Percentiles rank a stretch among this genome's conserved stretches.
phyloP scores from a whole-genome alignment of 306 rosid species.

The Pterocarpus macrocarpus region DNA sequence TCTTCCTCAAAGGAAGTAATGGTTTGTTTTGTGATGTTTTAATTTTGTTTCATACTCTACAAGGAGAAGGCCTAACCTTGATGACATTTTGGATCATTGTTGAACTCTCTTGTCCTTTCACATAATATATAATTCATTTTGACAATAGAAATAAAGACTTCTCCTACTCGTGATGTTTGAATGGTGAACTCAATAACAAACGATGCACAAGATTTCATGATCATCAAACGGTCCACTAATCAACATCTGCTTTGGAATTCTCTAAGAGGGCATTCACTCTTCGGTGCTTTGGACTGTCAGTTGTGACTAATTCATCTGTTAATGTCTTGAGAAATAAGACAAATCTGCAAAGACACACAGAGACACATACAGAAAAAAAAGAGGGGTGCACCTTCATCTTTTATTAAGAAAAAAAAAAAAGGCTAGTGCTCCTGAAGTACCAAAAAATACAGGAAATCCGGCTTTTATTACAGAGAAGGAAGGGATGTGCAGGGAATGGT shows the following conservation, averaged over 20 bases:
- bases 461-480: slow-evolving; percentile 37
- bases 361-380: neutral
- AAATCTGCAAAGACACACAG: slow-evolving; percentile 17
- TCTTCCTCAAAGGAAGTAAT: neutral
- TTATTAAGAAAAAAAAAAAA: neutral
- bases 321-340: slow-evolving; percentile 3
- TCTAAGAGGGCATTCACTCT: slow-evolving; percentile 8
- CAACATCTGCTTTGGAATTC: slow-evolving; percentile 19
- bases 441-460: slow-evolving; percentile 35
- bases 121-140: neutral
- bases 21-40: neutral
- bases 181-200: slow-evolving; percentile 14
- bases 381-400: slow-evolving; percentile 19
- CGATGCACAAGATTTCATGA: neutral
- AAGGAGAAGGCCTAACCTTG: slow-evolving; percentile 12
- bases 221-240: slow-evolving; percentile 26
- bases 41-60: neutral
- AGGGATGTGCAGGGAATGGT: slow-evolving; percentile 42
- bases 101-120: slow-evolving; percentile 28
- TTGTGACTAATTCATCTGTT: slow-evolving; percentile 30
- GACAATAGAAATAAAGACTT: slow-evolving; percentile 9
- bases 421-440: slow-evolving; percentile 8
- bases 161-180: slow-evolving; percentile 3
- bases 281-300: slow-evolving; percentile 9
- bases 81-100: neutral